Evolutionary conservation across 192 early-diverging fungal genomes (phyloP), one percentile per base, ranked within the genome.

Genomic region (Coemansia sp.): DNA sequence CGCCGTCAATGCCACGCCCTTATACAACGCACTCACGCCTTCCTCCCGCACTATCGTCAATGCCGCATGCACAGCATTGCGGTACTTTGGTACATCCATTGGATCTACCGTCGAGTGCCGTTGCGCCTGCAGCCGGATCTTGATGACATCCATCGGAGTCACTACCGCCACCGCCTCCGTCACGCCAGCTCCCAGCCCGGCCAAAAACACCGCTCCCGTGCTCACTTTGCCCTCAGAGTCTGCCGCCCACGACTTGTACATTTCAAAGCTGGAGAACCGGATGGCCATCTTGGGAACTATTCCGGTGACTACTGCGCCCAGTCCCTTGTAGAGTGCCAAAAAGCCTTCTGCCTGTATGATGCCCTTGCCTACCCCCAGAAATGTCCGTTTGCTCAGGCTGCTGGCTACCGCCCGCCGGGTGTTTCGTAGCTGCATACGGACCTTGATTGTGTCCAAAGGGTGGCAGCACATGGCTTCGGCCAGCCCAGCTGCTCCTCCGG

Each of bases 201-300:
- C 93, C 51, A 86, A 50, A 74, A 88, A 92, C 65, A 87, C 88
- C 35, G 79, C 86, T 18, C 51, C 56, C 33, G 89, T 87, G 61
- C 74, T 79, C 10, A 87, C 82, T n/a, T 80, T 70, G 37, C 89
- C 88, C 0, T 64, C 68, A 14, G 82, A 65, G 68, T 87, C 73
- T 8, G 89, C 87, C 56, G 96, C 62, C 59, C 80, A 74, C 8
- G 81, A 78, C 80, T 98, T 96, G 83, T 94, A 98, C 41, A 84
- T 81, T 73, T 98, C 93, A 63, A 98, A 96, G 46, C 90, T 92
- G 6, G 89, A 91, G 81, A 98, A 98, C 43, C 96, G 88, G 65
- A 98, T 98, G 19, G 94, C 96, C 93, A 97, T 96, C 82, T 98
- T 98, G 63, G 96, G 96, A 13, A 98, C 92, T 60, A 98, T 98